phyloP scores from a whole-genome alignment of 192 early-diverging fungal species.

The Coemansia sp. region DNA sequence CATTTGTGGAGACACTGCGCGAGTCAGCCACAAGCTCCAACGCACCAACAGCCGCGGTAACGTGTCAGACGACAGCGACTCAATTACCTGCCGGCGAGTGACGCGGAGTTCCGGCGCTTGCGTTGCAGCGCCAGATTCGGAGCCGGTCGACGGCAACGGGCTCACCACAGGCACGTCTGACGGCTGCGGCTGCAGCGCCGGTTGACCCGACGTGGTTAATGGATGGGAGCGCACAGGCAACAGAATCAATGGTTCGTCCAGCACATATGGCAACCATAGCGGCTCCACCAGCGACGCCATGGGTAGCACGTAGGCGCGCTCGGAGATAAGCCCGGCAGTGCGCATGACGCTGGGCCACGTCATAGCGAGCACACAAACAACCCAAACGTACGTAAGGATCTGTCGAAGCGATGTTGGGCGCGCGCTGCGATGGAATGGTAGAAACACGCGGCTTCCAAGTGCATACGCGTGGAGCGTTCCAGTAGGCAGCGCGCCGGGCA shows the following conservation, averaged over 20 bases:
- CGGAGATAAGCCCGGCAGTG: constrained; percentile 47
- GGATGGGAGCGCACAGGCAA: constrained; percentile 6
- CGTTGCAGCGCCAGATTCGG: neutral
- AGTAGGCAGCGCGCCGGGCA: constrained; percentile 31
- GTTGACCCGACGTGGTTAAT: neutral
- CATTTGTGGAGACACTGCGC: constrained; percentile 18
- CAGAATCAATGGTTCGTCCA: constrained; percentile 17
- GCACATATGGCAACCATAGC: constrained; percentile 28
- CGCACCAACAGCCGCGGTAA: constrained; percentile 26
- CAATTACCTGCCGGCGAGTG: constrained; percentile 27
- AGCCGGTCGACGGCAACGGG: neutral
- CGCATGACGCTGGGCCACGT: constrained; percentile 51
- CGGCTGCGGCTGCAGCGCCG: neutral
- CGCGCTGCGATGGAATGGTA: constrained; percentile 12
- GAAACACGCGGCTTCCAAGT: constrained; percentile 40
- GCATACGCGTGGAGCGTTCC: constrained; percentile 27
- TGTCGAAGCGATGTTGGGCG: constrained; percentile 18
- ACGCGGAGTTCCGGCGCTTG: constrained; percentile 8
- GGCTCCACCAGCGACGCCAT: constrained; percentile 44
- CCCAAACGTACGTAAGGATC: constrained; percentile 43
- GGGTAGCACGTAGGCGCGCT: constrained; percentile 47
- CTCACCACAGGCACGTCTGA: neutral
- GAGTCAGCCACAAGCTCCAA: constrained; percentile 12
- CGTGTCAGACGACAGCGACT: constrained; percentile 25
- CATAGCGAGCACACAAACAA: constrained; percentile 43